Evolutionary conservation across 176 grass and related monocot species (phyloP).

Genomic region (Zea mays): DNA sequence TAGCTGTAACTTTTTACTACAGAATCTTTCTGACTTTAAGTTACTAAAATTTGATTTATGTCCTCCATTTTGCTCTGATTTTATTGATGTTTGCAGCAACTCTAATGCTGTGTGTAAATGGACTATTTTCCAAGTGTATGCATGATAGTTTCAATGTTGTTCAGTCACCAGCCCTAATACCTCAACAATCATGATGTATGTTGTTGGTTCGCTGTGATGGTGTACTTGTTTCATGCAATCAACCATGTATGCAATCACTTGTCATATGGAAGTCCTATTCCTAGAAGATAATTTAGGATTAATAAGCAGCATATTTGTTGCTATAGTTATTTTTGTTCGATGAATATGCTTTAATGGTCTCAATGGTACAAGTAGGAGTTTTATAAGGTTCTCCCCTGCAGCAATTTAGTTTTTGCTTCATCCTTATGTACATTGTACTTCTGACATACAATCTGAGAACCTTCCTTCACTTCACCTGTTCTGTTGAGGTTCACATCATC

Average conservation of each 20-base stretch:
- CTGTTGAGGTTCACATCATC: background rate
- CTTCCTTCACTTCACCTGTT: background rate
- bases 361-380: background rate
- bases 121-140: background rate
- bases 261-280: background rate
- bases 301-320: background rate
- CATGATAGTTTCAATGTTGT: background rate
- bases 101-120: background rate
- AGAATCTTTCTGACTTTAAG: background rate
- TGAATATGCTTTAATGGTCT: background rate
- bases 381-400: background rate
- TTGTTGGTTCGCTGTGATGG: background rate
- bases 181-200: background rate
- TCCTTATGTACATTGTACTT: background rate
- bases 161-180: background rate
- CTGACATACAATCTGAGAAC: background rate
- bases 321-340: background rate
- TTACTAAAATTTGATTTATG: background rate
- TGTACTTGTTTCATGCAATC: background rate
- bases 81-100: background rate
- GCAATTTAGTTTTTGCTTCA: background rate
- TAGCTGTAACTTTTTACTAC: background rate
- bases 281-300: background rate
- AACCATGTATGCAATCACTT: background rate
- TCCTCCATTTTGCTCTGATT: background rate